These are phyloP conservation scores for Amniculicola lignicola DNA, from an alignment of 495 filamentous ascomycete species.

Conservation along the genomic window DNA sequence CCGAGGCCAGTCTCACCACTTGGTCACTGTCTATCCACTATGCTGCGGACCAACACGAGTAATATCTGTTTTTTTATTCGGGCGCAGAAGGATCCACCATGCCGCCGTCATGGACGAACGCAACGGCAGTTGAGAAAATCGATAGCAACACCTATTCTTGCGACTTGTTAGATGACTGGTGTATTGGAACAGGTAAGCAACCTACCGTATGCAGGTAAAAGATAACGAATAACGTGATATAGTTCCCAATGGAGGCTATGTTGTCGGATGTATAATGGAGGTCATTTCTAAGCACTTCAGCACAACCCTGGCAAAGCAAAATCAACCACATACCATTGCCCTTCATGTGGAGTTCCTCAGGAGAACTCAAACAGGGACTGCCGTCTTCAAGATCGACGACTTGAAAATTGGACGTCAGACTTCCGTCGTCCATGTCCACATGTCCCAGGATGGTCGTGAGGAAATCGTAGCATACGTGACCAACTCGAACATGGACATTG, in stretches of 20 bases:
- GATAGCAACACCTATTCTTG: constrained; percentile 61
- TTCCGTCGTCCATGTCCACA: constrained; percentile 66
- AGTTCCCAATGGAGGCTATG: constrained; percentile 85
- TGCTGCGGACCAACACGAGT: too few species aligned
- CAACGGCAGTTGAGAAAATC: constrained; percentile 53
- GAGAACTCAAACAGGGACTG: constrained; percentile 62
- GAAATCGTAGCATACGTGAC: constrained; percentile 69
- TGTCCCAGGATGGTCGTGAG: constrained; percentile 55
- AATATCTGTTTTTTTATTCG: too few species aligned
- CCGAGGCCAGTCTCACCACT: too few species aligned
- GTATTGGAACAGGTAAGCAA: constrained; percentile 63
- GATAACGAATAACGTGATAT: constrained; percentile 20
- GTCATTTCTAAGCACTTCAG: constrained; percentile 62
- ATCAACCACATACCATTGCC: constrained; percentile 61
- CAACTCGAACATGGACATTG: constrained; percentile 57
- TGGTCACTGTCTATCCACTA: too few species aligned
- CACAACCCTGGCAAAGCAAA: constrained; percentile 57
- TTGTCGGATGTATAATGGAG: constrained; percentile 61
- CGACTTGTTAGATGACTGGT: constrained; percentile 61
- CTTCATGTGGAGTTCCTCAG: constrained; percentile 73
- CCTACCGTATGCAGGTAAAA: too few species aligned
- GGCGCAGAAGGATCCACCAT: too few species aligned
- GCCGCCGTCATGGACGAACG: constrained; percentile 52
- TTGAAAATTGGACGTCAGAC: constrained; percentile 69
- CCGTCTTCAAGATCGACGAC: constrained; percentile 63